Percentiles rank a stretch among this genome's conserved stretches.
These are phyloP conservation scores for Fraxinus greggii DNA, from an alignment of 305 asterid genomes.

Conservation along the genomic window DNA sequence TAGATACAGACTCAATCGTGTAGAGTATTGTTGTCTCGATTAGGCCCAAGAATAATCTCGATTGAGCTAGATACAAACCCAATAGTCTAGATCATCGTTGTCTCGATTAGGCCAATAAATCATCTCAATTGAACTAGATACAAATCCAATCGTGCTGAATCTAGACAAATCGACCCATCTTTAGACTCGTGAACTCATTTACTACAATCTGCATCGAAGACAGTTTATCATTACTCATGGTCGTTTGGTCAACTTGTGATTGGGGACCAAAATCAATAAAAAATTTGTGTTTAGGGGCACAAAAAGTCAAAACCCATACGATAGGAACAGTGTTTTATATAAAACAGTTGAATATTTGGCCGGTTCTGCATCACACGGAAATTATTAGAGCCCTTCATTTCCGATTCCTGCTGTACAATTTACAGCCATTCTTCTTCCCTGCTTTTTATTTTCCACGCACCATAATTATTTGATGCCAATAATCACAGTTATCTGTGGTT, in stretches of 20 bases:
- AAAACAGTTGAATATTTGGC: neutral
- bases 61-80: no score
- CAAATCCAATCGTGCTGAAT: neutral
- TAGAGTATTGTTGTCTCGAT: no score
- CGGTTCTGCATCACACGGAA: neutral
- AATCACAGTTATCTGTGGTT: neutral
- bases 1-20: no score
- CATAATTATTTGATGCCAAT: neutral
- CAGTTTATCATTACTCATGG: neutral
- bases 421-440: neutral
- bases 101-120: no score
- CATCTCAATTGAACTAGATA: neutral
- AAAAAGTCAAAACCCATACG: neutral
- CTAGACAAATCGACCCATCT: neutral
- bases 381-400: neutral
- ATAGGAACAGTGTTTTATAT: neutral
- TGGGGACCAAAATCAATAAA: neutral
- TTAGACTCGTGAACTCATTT: neutral
- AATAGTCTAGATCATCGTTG: no score
- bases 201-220: neutral
- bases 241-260: neutral
- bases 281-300: neutral
- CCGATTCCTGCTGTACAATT: neutral
- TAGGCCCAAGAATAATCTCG: no score
- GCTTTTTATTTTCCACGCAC: neutral